These are phyloP conservation scores for Solanum pinnatisectum DNA, from an alignment of 257 asterid genomes.

Conservation along the genomic window DNA sequence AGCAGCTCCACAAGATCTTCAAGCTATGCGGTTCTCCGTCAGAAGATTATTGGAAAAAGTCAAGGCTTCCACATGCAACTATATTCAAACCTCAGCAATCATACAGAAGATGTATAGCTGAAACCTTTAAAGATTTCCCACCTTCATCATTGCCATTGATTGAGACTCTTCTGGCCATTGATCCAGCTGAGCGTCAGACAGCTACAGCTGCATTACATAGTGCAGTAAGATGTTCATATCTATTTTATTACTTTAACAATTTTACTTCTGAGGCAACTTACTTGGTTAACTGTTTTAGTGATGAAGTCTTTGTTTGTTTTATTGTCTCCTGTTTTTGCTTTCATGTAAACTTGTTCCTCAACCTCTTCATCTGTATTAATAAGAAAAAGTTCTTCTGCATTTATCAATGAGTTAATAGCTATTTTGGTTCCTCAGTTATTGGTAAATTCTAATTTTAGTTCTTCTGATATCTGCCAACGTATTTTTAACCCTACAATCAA, in stretches of 20 bases:
- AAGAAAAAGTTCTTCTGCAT: background rate
- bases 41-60: conserved; percentile 78
- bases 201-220: conserved; percentile 64
- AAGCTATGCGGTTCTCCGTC: conserved; percentile 88
- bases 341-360: background rate
- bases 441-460: background rate
- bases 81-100: conserved; percentile 83
- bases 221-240: conserved; percentile 49
- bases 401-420: background rate
- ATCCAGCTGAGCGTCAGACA: conserved; percentile 73
- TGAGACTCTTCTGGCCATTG: conserved; percentile 71
- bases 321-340: background rate
- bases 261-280: background rate
- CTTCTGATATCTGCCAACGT: background rate
- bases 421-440: background rate
- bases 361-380: background rate
- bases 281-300: background rate
- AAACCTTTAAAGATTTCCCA: conserved; percentile 67
- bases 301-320: background rate
- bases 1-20: conserved; percentile 86
- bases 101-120: conserved; percentile 63
- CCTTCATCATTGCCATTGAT: conserved; percentile 66
- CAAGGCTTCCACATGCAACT: conserved; percentile 77
- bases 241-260: background rate
- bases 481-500: background rate